Conservation (phyloP, 2,329 filamentous ascomycete species). For the Ophiocordyceps polyrhachis-furcata region DNA sequence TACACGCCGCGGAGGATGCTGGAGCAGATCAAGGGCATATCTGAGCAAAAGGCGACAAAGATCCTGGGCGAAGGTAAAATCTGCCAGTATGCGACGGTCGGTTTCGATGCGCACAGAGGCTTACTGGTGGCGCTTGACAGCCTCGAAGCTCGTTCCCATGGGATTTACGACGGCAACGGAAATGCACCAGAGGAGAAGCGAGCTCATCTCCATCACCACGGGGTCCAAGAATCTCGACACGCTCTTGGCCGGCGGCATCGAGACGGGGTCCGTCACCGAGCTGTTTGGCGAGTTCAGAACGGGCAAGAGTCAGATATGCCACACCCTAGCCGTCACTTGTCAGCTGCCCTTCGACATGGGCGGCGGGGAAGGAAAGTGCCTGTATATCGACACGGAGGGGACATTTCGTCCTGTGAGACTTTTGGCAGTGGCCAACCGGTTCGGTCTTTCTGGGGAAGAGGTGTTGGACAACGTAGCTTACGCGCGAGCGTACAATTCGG, state of each 20-base stretch:
- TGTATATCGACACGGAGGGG: slow-evolving; percentile 97
- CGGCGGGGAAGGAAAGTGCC: slow-evolving; percentile 90
- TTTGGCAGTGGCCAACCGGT: slow-evolving; percentile 81
- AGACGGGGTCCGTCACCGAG: slow-evolving; percentile 95
- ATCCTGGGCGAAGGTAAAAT: slow-evolving; percentile 65
- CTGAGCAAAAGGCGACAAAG: slow-evolving; percentile 88
- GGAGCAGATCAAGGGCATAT: slow-evolving; percentile 95
- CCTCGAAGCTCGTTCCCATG: slow-evolving; percentile 93
- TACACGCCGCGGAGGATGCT: slow-evolving; percentile 72
- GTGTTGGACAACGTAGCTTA: slow-evolving; percentile 98
- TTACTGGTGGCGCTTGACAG: slow-evolving; percentile 23
- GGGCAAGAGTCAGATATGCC: slow-evolving; percentile 96
- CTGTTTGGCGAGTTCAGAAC: slow-evolving; percentile 97
- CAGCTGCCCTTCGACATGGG: slow-evolving; percentile 98
- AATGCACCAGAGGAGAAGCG: slow-evolving; percentile 93
- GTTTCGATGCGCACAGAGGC: neutral
- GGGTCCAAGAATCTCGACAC: slow-evolving; percentile 97
- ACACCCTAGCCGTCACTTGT: slow-evolving; percentile 95
- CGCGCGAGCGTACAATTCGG: slow-evolving; percentile 93
- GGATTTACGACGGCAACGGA: slow-evolving; percentile 97
- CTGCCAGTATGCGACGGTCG: too few species aligned
- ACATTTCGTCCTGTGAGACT: slow-evolving; percentile 88
- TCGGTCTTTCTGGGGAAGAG: slow-evolving; percentile 87
- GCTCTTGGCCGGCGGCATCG: slow-evolving; percentile 78
- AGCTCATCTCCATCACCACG: slow-evolving; percentile 94